Conservation (phyloP, 768 basidiomycete species). For the Brasilioporus rufonigricans region DNA sequence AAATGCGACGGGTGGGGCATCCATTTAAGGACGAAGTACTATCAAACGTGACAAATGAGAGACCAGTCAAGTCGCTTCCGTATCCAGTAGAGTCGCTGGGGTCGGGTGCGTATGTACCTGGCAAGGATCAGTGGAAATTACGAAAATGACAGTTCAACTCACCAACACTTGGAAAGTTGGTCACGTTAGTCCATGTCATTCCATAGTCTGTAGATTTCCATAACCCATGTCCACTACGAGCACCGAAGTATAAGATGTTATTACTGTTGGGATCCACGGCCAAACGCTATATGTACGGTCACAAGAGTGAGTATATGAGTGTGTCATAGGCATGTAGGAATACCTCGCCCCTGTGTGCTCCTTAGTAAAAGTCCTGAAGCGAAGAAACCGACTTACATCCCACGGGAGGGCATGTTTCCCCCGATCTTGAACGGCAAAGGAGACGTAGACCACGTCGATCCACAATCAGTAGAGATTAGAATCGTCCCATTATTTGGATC, state of each 20-base stretch:
- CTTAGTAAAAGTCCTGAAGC: not conserved
- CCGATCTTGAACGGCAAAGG: conserved; percentile 63
- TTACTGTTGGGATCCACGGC: conserved; percentile 63
- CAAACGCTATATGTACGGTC: conserved; percentile 42
- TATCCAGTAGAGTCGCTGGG: conserved; percentile 7
- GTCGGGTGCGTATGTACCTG: conserved; percentile 10
- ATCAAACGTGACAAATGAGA: conserved; percentile 15
- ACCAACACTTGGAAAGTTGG: conserved; percentile 58
- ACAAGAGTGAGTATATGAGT: not conserved
- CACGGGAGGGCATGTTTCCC: conserved; percentile 44
- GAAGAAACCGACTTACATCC: conserved; percentile 41
- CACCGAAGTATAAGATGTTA: conserved; percentile 61
- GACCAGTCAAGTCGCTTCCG: conserved; percentile 7
- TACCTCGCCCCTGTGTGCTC: conserved; percentile 10
- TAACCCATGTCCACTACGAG: conserved; percentile 60
- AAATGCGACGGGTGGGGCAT: conserved; percentile 57
- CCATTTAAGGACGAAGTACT: conserved; percentile 42
- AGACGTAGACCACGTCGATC: conserved; percentile 52
- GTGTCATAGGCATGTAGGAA: not conserved
- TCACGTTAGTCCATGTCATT: conserved; percentile 57
- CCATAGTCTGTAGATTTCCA: conserved; percentile 66
- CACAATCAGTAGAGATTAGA: conserved; percentile 56
- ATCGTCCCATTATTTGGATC: conserved; percentile 39
- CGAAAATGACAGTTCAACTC: conserved; percentile 9
- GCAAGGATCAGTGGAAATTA: not conserved